phyloP scores from a whole-genome alignment of 2,329 filamentous ascomycete genomes.

The Cladophialophora psammophila region DNA sequence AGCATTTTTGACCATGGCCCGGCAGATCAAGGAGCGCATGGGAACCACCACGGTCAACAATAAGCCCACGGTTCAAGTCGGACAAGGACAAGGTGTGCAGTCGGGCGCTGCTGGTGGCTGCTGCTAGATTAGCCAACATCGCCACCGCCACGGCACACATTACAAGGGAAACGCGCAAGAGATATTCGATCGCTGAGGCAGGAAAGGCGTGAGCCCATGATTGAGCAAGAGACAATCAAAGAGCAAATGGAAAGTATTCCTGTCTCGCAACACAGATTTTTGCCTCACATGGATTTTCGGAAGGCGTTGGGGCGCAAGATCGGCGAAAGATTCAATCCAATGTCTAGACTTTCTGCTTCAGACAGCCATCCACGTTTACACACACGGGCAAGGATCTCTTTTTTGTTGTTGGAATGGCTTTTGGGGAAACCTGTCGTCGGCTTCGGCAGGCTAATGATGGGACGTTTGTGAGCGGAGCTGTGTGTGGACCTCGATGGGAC shows the following conservation, averaged over 20 bases:
- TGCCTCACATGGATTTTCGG: constrained; percentile 23
- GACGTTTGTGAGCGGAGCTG: constrained; percentile 25
- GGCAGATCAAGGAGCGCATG: constrained; percentile 99
- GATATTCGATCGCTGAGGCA: constrained; percentile 20
- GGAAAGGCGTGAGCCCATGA: constrained; percentile 12
- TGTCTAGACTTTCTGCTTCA: constrained; percentile 38
- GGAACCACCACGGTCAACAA: constrained; percentile 95
- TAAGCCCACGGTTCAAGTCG: constrained; percentile 97
- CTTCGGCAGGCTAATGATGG: constrained; percentile 37
- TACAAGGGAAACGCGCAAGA: constrained; percentile 24
- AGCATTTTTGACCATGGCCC: constrained; percentile 99
- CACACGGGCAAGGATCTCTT: constrained; percentile 18
- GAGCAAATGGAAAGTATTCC: constrained; percentile 9
- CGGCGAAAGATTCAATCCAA: constrained; percentile 29
- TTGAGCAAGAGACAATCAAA: constrained; percentile 18
- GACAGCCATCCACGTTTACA: constrained; percentile 31
- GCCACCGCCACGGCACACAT: constrained; percentile 7
- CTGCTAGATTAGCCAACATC: constrained; percentile 70
- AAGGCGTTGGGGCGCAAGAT: constrained; percentile 35
- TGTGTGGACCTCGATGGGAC: constrained; percentile 17
- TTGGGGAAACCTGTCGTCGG: constrained; percentile 20
- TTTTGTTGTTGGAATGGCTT: constrained; percentile 28
- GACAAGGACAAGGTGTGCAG: constrained; percentile 92
- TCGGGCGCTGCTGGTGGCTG: constrained; percentile 84
- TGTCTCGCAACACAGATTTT: constrained; percentile 10